Evolutionary conservation across 805 yeast genomes (phyloP), one percentile per base, ranked within the genome.

Genomic region (Kazachstania taianensis): DNA sequence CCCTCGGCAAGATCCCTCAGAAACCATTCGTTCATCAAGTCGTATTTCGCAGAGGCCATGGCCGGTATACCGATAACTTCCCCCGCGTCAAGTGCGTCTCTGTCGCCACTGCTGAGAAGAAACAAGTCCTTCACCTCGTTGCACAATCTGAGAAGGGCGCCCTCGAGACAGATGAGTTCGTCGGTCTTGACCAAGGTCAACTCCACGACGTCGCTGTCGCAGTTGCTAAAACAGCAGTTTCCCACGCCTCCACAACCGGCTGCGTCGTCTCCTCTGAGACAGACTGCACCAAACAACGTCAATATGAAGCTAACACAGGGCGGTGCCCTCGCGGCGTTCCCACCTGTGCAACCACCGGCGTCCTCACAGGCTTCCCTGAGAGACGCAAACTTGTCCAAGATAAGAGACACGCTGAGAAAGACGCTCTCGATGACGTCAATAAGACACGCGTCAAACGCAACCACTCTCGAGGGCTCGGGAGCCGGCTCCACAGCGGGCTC

Each of bases 1-100:
- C 59, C 68, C 10, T 63, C 72, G 0, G 71, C 77, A 0, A 51
- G 47, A 2, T 61, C 65, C 22, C 61, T 73, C 26, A 51, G 67
- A 33, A 36, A 42, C 5, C 81, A 75, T 49, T 70, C 73, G 1
- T 57, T 57, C 33, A 46, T 57, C 3, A 45, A 42, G n/a, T 44
- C 49, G 13, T 55, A 40, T 38, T 52, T 43, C 41, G 22, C 17
- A 17, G 30, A 28, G 10, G 32, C 23, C n/a, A 17, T 23, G 9
- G n/a, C n/a, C n/a, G n/a, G n/a, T n/a, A n/a, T n/a, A n/a, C n/a
- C n/a, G n/a, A n/a, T n/a, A n/a, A 22, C 25, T 9, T 16, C 17
- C 13, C 12, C 10, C 5, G 28, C 27, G 16, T 13, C 22, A 15
- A 15, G 9, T 12, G 25, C 18, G 14, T 13, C 32, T 2, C 26